Conservation (phyloP, 495 filamentous ascomycete genomes). For the Cryomyces minteri region DNA sequence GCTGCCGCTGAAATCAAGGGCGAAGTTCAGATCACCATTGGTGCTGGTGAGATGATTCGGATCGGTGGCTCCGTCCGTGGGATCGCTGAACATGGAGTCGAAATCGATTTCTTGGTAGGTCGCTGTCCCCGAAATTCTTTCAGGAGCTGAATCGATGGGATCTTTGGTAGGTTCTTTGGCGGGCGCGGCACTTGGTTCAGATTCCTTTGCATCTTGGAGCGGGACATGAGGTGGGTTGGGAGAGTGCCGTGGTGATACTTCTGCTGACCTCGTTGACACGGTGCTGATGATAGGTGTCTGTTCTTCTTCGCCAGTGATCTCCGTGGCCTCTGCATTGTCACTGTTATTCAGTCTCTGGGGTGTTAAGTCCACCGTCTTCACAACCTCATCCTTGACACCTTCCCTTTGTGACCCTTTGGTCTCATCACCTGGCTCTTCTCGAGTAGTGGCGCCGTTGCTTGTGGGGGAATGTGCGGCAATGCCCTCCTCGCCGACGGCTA, state of each 20-base stretch:
- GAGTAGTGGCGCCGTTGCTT: no score
- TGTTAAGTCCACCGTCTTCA: no score
- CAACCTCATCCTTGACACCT: no score
- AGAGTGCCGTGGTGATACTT: slow-evolving; percentile 2
- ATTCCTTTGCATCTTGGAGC: neutral
- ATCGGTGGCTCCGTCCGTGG: neutral
- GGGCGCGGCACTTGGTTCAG: neutral
- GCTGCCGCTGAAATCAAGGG: neutral
- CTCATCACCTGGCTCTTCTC: no score
- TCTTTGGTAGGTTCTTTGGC: neutral
- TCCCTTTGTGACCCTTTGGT: no score
- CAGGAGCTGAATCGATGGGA: neutral
- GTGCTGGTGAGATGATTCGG: neutral
- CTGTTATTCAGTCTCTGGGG: no score
- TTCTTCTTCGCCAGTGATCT: no score
- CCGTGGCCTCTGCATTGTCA: no score
- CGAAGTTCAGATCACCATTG: neutral
- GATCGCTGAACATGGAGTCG: neutral
- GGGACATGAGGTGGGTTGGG: neutral
- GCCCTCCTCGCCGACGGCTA: neutral
- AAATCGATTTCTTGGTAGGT: neutral
- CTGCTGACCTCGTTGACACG: slow-evolving; percentile 7
- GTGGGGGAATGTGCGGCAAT: no score
- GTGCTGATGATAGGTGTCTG: no score
- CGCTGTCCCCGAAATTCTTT: neutral